Conservation (phyloP, 257 asterid genomes). For the Primulina huaijiensis region DNA sequence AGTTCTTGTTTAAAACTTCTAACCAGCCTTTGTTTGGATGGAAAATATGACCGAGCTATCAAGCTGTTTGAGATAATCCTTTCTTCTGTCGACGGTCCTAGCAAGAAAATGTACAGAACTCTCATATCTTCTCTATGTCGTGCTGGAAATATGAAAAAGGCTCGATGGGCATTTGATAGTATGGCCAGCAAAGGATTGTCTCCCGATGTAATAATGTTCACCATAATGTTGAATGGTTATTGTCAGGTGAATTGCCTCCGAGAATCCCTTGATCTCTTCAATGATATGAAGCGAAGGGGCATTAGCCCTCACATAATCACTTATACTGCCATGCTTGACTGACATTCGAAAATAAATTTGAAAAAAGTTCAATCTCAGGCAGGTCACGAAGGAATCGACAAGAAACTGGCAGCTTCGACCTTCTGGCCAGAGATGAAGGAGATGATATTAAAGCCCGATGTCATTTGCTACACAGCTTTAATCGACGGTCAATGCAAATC, state of each 20-base stretch:
- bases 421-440: conserved; percentile 47
- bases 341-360: conserved; percentile 39
- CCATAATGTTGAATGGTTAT: conserved; percentile 75
- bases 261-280: conserved; percentile 58
- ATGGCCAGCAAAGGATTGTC: conserved; percentile 46
- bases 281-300: conserved; percentile 61
- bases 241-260: conserved; percentile 48
- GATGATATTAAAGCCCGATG: conserved; percentile 55
- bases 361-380: conserved; percentile 26
- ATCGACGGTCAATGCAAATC: conserved; percentile 73
- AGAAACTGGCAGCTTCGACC: conserved; percentile 24
- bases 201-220: conserved; percentile 65
- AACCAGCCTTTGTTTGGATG: conserved; percentile 55
- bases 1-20: conserved; percentile 55
- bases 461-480: conserved; percentile 59
- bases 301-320: conserved; percentile 66
- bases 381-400: conserved; percentile 24
- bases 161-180: conserved; percentile 50
- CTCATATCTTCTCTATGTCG: conserved; percentile 60
- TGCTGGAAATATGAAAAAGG: conserved; percentile 63
- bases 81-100: conserved; percentile 41
- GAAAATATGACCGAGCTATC: conserved; percentile 43
- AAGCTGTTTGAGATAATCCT: conserved; percentile 34
- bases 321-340: conserved; percentile 69
- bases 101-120: conserved; percentile 41